These are phyloP conservation scores for Arthrinium phaeospermum DNA, from an alignment of 2,329 filamentous ascomycete species.

Conservation along the genomic window DNA sequence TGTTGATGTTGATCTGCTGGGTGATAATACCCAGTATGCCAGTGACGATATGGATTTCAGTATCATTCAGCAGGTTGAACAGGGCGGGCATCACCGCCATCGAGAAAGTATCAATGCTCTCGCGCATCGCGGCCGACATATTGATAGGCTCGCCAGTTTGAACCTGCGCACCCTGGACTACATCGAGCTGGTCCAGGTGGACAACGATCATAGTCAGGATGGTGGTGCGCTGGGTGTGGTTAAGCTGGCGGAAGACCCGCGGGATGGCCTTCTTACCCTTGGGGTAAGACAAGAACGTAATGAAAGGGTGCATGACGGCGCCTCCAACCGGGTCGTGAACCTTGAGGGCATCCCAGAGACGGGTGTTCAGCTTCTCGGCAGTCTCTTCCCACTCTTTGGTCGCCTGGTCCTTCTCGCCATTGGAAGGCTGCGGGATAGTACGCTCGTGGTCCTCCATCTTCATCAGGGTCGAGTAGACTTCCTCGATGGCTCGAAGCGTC, in stretches of 20 bases:
- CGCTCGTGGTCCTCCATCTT: conserved; percentile 92
- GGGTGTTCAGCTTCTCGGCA: conserved; percentile 73
- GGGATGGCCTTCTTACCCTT: conserved; percentile 98
- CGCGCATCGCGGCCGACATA: conserved; percentile 78
- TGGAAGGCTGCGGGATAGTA: conserved; percentile 68
- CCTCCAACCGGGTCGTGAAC: conserved; percentile 88
- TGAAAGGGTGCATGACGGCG: conserved; percentile 87
- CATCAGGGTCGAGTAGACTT: conserved; percentile 88
- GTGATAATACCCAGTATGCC: conserved; percentile 87
- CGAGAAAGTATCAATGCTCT: conserved; percentile 91
- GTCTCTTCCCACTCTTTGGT: conserved; percentile 82
- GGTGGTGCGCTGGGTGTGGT: conserved; percentile 90
- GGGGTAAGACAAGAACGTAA: conserved; percentile 89
- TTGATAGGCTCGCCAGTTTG: conserved; percentile 71
- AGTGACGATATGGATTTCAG: conserved; percentile 87
- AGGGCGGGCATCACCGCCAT: conserved; percentile 87
- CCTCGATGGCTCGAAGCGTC: conserved; percentile 85
- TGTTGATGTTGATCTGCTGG: conserved; percentile 79
- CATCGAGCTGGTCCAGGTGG: conserved; percentile 89
- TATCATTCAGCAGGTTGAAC: conserved; percentile 89
- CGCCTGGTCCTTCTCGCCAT: conserved; percentile 68
- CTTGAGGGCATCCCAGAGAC: conserved; percentile 86
- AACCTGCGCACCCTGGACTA: conserved; percentile 81
- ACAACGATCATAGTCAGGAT: conserved; percentile 96
- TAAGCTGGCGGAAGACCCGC: conserved; percentile 91